phyloP scores from a whole-genome alignment of 169 alveolate species.

The Eimeria tenella region DNA sequence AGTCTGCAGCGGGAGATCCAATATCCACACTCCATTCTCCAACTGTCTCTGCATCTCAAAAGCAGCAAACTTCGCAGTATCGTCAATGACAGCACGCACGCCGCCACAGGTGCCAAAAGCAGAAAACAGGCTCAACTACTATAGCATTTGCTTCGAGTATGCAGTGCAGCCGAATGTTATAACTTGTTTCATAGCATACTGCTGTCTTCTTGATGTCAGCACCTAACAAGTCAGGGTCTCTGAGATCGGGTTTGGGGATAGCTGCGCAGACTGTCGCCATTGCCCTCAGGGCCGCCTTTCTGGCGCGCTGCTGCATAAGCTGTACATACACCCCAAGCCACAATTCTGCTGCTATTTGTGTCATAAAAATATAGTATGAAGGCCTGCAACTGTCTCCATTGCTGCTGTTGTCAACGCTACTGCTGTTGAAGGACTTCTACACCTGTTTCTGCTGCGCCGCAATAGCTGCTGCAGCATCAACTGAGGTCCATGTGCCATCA shows the following conservation, averaged over 20 bases:
- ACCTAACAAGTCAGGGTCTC: conserved; percentile 61
- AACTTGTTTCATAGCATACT: neutral
- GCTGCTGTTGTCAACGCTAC: neutral
- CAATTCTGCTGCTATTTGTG: neutral
- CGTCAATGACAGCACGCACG: neutral
- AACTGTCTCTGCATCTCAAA: conserved; percentile 62
- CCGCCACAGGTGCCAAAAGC: too few species aligned
- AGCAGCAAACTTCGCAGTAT: neutral
- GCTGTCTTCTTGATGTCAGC: conserved; percentile 58
- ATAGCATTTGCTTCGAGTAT: too few species aligned
- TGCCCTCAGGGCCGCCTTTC: conserved; percentile 64
- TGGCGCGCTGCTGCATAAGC: conserved; percentile 65
- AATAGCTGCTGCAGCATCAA: conserved; percentile 74
- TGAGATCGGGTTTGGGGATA: conserved; percentile 60
- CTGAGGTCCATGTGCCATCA: conserved; percentile 67
- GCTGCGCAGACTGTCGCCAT: conserved; percentile 72
- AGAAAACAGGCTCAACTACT: too few species aligned
- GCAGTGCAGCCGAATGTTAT: too few species aligned
- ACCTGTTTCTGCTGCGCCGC: conserved; percentile 74
- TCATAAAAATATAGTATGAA: neutral
- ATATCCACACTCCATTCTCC: conserved; percentile 56
- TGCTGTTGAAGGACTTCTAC: neutral
- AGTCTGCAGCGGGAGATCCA: conserved; percentile 62
- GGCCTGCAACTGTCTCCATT: neutral
- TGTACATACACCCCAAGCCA: conserved; percentile 29